Evolutionary conservation across 2,329 filamentous ascomycete species (phyloP).

Genomic region (Thielaviopsis musarum): DNA sequence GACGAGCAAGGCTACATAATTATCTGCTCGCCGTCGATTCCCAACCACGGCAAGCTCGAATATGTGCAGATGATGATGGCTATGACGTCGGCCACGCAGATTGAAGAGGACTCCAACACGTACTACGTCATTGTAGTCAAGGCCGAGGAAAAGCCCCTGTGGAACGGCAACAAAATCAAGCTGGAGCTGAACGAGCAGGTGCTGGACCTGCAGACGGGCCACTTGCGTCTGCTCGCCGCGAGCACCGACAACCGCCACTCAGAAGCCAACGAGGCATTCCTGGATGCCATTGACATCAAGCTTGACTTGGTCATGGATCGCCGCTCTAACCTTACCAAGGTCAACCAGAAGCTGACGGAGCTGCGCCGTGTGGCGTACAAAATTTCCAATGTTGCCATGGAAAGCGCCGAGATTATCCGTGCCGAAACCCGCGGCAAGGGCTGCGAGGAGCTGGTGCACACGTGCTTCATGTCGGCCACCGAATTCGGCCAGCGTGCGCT

Average conservation of each 20-base stretch:
- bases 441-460: slow-evolving; percentile 91
- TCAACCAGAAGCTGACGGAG: slow-evolving; percentile 79
- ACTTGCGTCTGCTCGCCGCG: slow-evolving; percentile 75
- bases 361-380: slow-evolving; percentile 94
- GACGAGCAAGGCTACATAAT: slow-evolving; percentile 66
- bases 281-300: slow-evolving; percentile 64
- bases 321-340: slow-evolving; percentile 79
- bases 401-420: slow-evolving; percentile 86
- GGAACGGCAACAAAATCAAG: slow-evolving; percentile 63
- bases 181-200: slow-evolving; percentile 59
- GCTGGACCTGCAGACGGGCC: slow-evolving; percentile 71
- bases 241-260: slow-evolving; percentile 64
- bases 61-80: slow-evolving; percentile 78
- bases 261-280: slow-evolving; percentile 62
- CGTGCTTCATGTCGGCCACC: slow-evolving; percentile 96
- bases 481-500: slow-evolving; percentile 93
- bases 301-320: slow-evolving; percentile 84
- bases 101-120: slow-evolving; percentile 42
- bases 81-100: slow-evolving; percentile 39
- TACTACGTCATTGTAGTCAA: slow-evolving; percentile 43
- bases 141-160: slow-evolving; percentile 61
- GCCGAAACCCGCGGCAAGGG: slow-evolving; percentile 69
- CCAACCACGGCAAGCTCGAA: slow-evolving; percentile 35
- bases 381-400: slow-evolving; percentile 95
- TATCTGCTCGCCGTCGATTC: slow-evolving; percentile 56